These are phyloP conservation scores for Rhodotorula babjevae DNA, from an alignment of 768 basidiomycete genomes.

Conservation along the genomic window DNA sequence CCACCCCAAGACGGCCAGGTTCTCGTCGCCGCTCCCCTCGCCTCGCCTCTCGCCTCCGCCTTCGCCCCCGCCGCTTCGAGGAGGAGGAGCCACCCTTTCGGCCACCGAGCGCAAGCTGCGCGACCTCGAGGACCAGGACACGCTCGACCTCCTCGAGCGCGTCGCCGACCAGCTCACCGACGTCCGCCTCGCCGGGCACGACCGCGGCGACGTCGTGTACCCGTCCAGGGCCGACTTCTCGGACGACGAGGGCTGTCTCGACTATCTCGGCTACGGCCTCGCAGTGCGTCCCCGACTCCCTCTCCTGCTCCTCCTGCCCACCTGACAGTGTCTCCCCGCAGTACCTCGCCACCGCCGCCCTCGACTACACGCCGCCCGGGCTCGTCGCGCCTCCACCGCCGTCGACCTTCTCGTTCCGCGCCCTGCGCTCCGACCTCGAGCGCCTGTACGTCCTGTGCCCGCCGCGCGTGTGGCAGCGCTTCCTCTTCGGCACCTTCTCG, in stretches of 20 bases:
- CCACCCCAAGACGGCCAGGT: background rate
- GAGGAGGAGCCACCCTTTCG: background rate
- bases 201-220: background rate
- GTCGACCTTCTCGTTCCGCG: constrained; percentile 7
- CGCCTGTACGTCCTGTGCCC: constrained; percentile 29
- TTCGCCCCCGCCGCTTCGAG: background rate
- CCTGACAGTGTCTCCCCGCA: background rate
- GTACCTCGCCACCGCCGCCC: background rate
- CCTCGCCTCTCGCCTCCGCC: background rate
- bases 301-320: background rate
- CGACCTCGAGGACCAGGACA: constrained; percentile 22
- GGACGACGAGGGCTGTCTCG: background rate
- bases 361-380: background rate
- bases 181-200: background rate
- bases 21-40: background rate
- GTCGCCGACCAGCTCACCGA: constrained; percentile 23
- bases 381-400: constrained; percentile 7
- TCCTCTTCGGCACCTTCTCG: constrained; percentile 3
- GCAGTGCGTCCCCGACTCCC: background rate
- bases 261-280: background rate
- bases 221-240: background rate
- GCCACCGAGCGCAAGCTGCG: constrained; percentile 3
- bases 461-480: background rate
- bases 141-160: constrained; percentile 17
- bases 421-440: constrained; percentile 14